phyloP scores from a whole-genome alignment of 495 filamentous ascomycete genomes.

The Trichoderma asperelloides region DNA sequence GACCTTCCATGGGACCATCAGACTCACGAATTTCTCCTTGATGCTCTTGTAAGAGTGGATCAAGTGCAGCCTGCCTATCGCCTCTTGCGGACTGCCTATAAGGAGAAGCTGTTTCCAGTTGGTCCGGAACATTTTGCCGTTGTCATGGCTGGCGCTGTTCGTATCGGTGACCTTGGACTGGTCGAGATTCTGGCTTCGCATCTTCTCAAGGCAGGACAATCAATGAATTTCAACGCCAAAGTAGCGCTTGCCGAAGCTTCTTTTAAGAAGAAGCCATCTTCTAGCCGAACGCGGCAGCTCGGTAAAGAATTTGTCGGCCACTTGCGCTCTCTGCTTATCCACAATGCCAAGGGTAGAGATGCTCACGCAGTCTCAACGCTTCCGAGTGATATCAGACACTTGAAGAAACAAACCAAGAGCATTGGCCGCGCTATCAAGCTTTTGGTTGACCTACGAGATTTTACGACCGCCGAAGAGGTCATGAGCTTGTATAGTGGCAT shows the following conservation, averaged over 20 bases:
- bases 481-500: constrained; percentile 43
- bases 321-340: neutral
- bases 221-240: constrained; percentile 9
- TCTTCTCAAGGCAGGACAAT: constrained; percentile 34
- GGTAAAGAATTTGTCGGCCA: neutral
- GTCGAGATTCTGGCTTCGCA: constrained; percentile 40
- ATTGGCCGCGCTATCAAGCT: constrained; percentile 37
- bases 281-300: neutral
- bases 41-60: constrained; percentile 50
- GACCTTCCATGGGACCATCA: constrained; percentile 52
- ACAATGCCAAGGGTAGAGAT: neutral
- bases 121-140: constrained; percentile 68
- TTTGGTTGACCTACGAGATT: constrained; percentile 48
- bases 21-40: constrained; percentile 69
- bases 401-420: constrained; percentile 24
- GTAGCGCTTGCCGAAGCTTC: neutral
- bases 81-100: constrained; percentile 54
- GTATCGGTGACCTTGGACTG: constrained; percentile 37
- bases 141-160: constrained; percentile 57
- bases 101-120: constrained; percentile 45
- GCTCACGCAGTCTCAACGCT: constrained; percentile 20
- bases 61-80: constrained; percentile 56
- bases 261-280: neutral
- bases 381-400: constrained; percentile 44
- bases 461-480: constrained; percentile 44